Conservation (phyloP, 2,329 filamentous ascomycete species). For the Colletotrichum melonis region DNA sequence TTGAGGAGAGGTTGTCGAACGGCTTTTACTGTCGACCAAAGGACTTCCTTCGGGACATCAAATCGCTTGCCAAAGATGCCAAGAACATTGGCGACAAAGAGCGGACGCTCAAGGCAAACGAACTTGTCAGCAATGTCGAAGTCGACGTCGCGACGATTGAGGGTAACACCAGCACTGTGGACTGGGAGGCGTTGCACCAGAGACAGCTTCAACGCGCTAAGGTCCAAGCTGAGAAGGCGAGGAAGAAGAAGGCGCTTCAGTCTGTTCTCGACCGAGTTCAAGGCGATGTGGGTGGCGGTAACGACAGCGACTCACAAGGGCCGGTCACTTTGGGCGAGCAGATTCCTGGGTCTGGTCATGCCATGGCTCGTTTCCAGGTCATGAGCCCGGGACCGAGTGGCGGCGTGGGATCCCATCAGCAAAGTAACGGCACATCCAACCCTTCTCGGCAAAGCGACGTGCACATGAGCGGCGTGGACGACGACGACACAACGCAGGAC, state of each 20-base stretch:
- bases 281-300: conserved; percentile 61
- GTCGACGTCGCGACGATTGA: conserved; percentile 88
- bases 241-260: conserved; percentile 72
- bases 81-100: conserved; percentile 86
- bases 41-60: conserved; percentile 91
- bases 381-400: conserved; percentile 71
- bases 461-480: conserved; percentile 69
- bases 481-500: conserved; percentile 59
- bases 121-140: conserved; percentile 92
- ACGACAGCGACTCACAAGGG: conserved; percentile 66
- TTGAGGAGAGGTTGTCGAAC: conserved; percentile 96
- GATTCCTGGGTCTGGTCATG: conserved; percentile 65
- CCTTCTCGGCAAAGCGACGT: conserved; percentile 64
- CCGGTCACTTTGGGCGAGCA: conserved; percentile 73
- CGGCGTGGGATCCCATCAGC: conserved; percentile 50
- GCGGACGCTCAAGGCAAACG: conserved; percentile 86
- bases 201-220: conserved; percentile 75
- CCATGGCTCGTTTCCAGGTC: conserved; percentile 64
- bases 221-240: conserved; percentile 68
- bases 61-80: conserved; percentile 85
- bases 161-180: conserved; percentile 71
- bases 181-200: conserved; percentile 86
- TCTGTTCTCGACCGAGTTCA: conserved; percentile 61
- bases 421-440: conserved; percentile 68
- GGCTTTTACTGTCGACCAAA: conserved; percentile 93